A percentile compares a stretch with the other conserved stretches of the same genome.
Conservation (phyloP, 1,139 yeast genomes). For the Pichia sp. region DNA sequence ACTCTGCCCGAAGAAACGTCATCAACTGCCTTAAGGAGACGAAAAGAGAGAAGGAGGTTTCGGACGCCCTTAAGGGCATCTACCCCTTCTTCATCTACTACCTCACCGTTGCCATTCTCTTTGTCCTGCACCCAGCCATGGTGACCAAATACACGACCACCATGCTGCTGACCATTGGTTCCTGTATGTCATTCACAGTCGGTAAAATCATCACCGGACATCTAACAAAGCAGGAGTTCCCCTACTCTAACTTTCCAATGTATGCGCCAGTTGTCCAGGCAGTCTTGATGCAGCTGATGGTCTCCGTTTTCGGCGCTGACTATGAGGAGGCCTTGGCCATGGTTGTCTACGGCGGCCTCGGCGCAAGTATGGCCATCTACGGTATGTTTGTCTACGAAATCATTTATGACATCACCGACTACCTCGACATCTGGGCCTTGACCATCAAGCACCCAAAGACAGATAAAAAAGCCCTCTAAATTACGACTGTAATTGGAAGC, state of each 20-base stretch:
- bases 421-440: constrained; percentile 80
- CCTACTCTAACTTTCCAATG: constrained; percentile 66
- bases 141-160: constrained; percentile 52
- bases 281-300: constrained; percentile 39
- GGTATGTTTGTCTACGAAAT: constrained; percentile 77
- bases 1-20: constrained; percentile 72
- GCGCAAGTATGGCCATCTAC: constrained; percentile 72
- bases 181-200: constrained; percentile 74
- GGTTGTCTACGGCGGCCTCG: constrained; percentile 69
- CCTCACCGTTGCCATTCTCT: constrained; percentile 43
- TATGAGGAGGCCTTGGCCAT: constrained; percentile 40
- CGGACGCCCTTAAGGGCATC: constrained; percentile 56
- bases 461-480: neutral
- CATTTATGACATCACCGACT: constrained; percentile 75
- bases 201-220: constrained; percentile 90
- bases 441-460: constrained; percentile 66
- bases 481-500: neutral
- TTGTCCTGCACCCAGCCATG: constrained; percentile 38
- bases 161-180: constrained; percentile 63
- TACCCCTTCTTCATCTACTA: constrained; percentile 70
- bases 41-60: constrained; percentile 28
- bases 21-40: constrained; percentile 42
- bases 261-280: constrained; percentile 61
- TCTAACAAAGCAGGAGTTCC: constrained; percentile 75
- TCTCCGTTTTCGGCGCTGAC: constrained; percentile 38